Evolutionary conservation across 2,329 filamentous ascomycete species (phyloP).

Genomic region (Aspergillus sergii): DNA sequence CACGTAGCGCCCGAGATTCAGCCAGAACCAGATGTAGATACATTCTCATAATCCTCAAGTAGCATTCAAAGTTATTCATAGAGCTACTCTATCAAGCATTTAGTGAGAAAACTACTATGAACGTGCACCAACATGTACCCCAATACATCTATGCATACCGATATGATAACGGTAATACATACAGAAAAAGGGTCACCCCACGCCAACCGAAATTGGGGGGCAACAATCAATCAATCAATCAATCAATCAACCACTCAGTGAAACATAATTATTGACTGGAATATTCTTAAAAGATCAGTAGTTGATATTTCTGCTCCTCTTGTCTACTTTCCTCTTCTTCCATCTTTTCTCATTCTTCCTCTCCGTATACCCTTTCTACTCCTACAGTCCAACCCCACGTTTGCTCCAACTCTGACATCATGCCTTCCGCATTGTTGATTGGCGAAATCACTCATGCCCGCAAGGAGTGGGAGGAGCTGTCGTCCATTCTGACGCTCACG

Average conservation of each 20-base stretch:
- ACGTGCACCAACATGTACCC: background rate
- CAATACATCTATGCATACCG: background rate
- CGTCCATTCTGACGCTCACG: slow-evolving; percentile 45
- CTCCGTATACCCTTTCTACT: background rate
- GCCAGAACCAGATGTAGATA: background rate
- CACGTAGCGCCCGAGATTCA: background rate
- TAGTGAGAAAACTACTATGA: background rate
- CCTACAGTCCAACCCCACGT: background rate
- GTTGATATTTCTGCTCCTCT: slow-evolving; percentile 8
- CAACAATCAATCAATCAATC: background rate
- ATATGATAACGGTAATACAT: background rate
- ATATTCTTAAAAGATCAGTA: slow-evolving; percentile 3
- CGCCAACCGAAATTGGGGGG: slow-evolving; percentile 1
- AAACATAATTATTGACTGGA: background rate
- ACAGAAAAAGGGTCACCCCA: background rate
- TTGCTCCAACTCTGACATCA: slow-evolving; percentile 27
- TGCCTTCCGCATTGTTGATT: slow-evolving; percentile 48
- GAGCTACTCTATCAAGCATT: background rate
- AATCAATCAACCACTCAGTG: background rate
- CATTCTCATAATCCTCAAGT: background rate
- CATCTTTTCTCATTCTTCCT: background rate
- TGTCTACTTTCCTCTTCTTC: slow-evolving; percentile 3
- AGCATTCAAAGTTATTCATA: background rate
- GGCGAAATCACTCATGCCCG: slow-evolving; percentile 47
- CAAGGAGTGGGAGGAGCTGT: slow-evolving; percentile 47